These are phyloP conservation scores for Verticillium klebahnii DNA, from an alignment of 2,329 filamentous ascomycete species.

Conservation along the genomic window DNA sequence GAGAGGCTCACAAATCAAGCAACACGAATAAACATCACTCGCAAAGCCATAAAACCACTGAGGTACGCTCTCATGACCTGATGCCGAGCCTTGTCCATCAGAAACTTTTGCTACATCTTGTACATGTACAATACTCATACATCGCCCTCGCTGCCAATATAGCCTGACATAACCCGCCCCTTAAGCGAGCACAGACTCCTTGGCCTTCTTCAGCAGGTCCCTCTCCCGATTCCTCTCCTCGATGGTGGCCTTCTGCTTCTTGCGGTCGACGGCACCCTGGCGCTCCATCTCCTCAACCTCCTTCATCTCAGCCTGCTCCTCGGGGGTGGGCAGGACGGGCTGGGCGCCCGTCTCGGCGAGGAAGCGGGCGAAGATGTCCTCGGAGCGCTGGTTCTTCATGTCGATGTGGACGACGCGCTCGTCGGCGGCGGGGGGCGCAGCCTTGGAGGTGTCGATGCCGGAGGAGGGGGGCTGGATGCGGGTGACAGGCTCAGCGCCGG, in stretches of 20 bases:
- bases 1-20: neutral
- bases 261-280: constrained; percentile 49
- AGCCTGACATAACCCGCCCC: neutral
- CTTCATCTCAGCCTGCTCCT: constrained; percentile 55
- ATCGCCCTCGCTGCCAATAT: neutral
- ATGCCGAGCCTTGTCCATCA: neutral
- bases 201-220: constrained; percentile 38
- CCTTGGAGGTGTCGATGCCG: constrained; percentile 39
- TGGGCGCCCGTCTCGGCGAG: constrained; percentile 58
- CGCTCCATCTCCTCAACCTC: constrained; percentile 50
- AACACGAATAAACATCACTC: neutral
- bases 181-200: constrained; percentile 13
- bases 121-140: constrained; percentile 4
- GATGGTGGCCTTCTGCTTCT: constrained; percentile 42
- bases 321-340: constrained; percentile 48
- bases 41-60: neutral
- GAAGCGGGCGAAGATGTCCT: constrained; percentile 59
- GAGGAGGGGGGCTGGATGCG: constrained; percentile 42
- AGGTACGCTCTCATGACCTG: neutral
- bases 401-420: constrained; percentile 52
- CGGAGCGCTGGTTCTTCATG: constrained; percentile 58
- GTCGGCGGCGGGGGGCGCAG: constrained; percentile 40
- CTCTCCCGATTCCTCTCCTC: constrained; percentile 59
- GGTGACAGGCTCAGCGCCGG: constrained; percentile 22
- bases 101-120: neutral